These are phyloP conservation scores for Fusarium mexicanum DNA, from an alignment of 2,329 filamentous ascomycete genomes.

Conservation along the genomic window DNA sequence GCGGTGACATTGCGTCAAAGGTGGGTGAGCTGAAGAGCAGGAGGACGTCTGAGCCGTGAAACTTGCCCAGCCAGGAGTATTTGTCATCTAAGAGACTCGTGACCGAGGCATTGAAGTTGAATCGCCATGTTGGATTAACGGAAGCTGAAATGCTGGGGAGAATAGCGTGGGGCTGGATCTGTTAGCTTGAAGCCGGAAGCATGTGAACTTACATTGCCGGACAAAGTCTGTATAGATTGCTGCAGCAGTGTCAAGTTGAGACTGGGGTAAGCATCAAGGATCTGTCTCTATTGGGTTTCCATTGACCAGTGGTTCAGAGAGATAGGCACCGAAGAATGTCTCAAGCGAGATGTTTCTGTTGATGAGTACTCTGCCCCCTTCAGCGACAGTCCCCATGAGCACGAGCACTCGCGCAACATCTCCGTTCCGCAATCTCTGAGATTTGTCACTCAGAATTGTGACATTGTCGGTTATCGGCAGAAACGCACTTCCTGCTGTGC, in stretches of 20 bases:
- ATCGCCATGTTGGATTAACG: constrained; percentile 40
- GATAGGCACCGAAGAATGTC: constrained; percentile 28
- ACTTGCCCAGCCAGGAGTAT: constrained; percentile 40
- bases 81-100: constrained; percentile 28
- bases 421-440: constrained; percentile 32
- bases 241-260: constrained; percentile 40
- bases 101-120: constrained; percentile 42
- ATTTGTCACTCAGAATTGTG: constrained; percentile 23
- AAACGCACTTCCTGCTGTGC: not conserved
- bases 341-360: constrained; percentile 35
- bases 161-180: constrained; percentile 36
- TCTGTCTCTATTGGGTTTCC: constrained; percentile 6
- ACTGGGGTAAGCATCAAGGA: constrained; percentile 30
- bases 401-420: constrained; percentile 36
- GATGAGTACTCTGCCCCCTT: constrained; percentile 40
- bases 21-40: constrained; percentile 38
- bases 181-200: not conserved
- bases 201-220: constrained; percentile 41
- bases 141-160: constrained; percentile 36
- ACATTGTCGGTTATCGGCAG: constrained; percentile 32
- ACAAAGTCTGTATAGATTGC: constrained; percentile 43
- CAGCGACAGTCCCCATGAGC: constrained; percentile 37
- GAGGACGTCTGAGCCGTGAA: constrained; percentile 40
- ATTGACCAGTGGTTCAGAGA: constrained; percentile 8
- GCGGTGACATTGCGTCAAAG: constrained; percentile 24